Percentiles rank a stretch among this genome's conserved stretches.
Conservation (phyloP, 352 stramenopile genomes). For the Pythium brachiatum region DNA sequence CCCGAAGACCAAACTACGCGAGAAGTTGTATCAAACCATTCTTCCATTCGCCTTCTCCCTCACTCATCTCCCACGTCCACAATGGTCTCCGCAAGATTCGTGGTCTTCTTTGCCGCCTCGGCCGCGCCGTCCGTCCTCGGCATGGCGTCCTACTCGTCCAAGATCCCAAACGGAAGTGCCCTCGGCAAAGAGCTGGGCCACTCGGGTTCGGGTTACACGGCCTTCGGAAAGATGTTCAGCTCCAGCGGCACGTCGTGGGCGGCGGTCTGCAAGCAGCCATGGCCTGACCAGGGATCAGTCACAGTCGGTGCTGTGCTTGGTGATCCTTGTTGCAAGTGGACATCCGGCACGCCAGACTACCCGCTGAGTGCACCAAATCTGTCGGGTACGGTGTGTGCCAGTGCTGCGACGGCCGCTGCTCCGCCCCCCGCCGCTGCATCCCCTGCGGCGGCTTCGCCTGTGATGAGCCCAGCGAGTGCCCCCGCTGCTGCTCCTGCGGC, state of each 20-base stretch:
- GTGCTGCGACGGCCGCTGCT: neutral
- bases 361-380: neutral
- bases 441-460: neutral
- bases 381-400: neutral
- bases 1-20: too few species aligned
- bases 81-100: conserved; percentile 11
- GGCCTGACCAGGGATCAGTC: neutral
- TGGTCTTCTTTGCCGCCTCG: conserved; percentile 1
- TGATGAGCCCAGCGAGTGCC: neutral
- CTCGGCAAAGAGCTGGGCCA: conserved; percentile 18
- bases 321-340: conserved; percentile 20
- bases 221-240: conserved; percentile 10
- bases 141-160: neutral
- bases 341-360: neutral
- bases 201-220: neutral
- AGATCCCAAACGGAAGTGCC: conserved; percentile 13
- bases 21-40: too few species aligned
- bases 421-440: neutral
- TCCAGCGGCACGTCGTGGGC: conserved; percentile 9
- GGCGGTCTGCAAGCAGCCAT: conserved; percentile 16
- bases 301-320: conserved; percentile 13
- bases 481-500: neutral
- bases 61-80: neutral
- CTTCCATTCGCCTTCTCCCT: too few species aligned
- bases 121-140: neutral